Evolutionary conservation across 805 yeast genomes (phyloP).

Genomic region (Candida dendrica): DNA sequence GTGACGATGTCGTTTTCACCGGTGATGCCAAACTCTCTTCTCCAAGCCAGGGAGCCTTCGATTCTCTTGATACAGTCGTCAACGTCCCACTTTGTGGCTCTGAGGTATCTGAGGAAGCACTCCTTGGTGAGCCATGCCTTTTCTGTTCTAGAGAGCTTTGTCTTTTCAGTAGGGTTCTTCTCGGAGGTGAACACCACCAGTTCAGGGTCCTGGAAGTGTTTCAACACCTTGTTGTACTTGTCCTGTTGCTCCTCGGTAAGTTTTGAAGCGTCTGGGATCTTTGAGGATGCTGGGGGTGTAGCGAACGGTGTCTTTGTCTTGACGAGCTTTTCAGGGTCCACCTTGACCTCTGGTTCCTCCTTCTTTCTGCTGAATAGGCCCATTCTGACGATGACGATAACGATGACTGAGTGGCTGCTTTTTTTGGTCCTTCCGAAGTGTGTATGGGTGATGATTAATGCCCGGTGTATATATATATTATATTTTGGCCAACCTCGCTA

Average conservation of each 20-base stretch:
- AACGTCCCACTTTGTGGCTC: constrained; percentile 89
- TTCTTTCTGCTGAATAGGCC: constrained; percentile 21
- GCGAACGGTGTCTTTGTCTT: constrained; percentile 44
- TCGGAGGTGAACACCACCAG: constrained; percentile 24
- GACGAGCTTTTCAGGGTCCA: constrained; percentile 22
- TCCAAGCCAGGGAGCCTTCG: constrained; percentile 78
- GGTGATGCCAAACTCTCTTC: constrained; percentile 82
- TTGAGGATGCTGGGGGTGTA: constrained; percentile 39
- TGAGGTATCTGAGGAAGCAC: constrained; percentile 79
- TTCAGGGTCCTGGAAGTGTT: constrained; percentile 45
- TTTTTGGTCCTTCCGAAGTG: no score
- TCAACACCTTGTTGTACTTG: constrained; percentile 56
- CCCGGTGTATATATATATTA: no score
- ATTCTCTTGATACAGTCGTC: constrained; percentile 68
- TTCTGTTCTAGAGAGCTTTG: constrained; percentile 50
- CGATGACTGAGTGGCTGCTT: no score
- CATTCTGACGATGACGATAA: no score
- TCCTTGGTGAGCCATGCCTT: constrained; percentile 92
- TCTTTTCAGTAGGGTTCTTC: constrained; percentile 8
- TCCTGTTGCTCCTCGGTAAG: constrained; percentile 48
- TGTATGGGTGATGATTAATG: no score
- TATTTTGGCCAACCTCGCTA: no score
- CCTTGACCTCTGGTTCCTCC: constrained; percentile 15
- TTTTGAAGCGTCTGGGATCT: constrained; percentile 40
- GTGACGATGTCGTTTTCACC: constrained; percentile 48